Base-by-base conservation (phyloP, 2,329 filamentous ascomycete genomes). In the Beauveria pseudobassiana region DNA sequence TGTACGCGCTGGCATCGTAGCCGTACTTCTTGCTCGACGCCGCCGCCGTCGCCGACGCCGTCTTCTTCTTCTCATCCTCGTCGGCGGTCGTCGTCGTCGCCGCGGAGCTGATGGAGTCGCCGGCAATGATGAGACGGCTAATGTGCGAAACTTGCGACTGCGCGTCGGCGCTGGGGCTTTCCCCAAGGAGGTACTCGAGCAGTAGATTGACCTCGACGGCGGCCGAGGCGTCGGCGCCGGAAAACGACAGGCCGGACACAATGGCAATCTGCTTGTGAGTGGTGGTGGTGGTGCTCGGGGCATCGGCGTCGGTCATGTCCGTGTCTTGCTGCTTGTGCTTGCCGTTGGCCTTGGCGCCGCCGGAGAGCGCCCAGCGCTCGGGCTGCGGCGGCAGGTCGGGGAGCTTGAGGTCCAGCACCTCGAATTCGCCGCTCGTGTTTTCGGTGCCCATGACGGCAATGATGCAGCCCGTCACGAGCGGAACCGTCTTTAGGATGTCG, bases 361-460 rank as follows among this genome's bases (percentile, higher is more conserved):
- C 18, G 65, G 87, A 83, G 30, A 88, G 78, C 58, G 88, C 81
- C 91, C 92, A 96, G 34, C 93, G 86, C 55, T 84, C 81, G 14
- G 90, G 88, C 69, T 99, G 95, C 0, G 87, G 85, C 18, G 93
- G 83, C 5, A 99, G 77, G 71, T 97, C 92, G 7, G 95, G 90
- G 49, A 96, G 87, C 70, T 93, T 91, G 67, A 96, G 81, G 74
- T 96, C 93, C 46, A 98, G 82, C 7, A 96, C 89, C 68, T 98
- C 92, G 64, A 99, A 92, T 67, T 96, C 91, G 65, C 95, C 95
- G 75, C 93, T 88, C 58, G 85, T 81, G 69, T 96, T 97, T 72
- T 99, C 95, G 0, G 92, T 96, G 42, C 95, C 95, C 78, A 99
- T 85, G 3, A 93, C 92, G n/a, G 92, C 93, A 48, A 98, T 83